These are phyloP conservation scores for Xylariaceae sp. DNA, from an alignment of 2,329 filamentous ascomycete genomes.

Conservation along the genomic window DNA sequence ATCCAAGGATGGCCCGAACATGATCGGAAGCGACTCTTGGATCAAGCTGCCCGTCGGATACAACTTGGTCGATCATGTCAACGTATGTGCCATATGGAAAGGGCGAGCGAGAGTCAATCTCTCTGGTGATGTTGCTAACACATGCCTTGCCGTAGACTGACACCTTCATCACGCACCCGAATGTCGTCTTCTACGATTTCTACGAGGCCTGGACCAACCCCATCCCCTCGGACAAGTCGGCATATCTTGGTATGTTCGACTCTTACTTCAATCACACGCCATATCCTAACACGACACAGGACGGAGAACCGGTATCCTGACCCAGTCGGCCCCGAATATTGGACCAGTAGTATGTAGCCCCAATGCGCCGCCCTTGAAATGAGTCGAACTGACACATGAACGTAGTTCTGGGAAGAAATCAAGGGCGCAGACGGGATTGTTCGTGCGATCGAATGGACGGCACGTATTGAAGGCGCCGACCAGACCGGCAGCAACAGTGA, in stretches of 20 bases:
- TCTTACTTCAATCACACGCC: neutral
- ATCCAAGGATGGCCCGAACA: conserved; percentile 44
- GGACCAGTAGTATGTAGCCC: conserved; percentile 44
- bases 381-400: conserved; percentile 7
- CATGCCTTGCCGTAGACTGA: conserved; percentile 35
- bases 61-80: conserved; percentile 54
- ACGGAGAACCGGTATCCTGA: conserved; percentile 48
- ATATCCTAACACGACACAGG: conserved; percentile 16
- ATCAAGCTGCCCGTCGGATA: conserved; percentile 55
- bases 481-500: conserved; percentile 30
- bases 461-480: conserved; percentile 52
- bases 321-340: conserved; percentile 60
- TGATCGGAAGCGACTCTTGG: conserved; percentile 48
- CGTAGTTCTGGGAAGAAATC: conserved; percentile 50
- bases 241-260: conserved; percentile 39
- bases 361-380: neutral
- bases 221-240: conserved; percentile 36
- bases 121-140: too few species aligned
- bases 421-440: conserved; percentile 51
- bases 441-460: conserved; percentile 61
- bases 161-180: conserved; percentile 40
- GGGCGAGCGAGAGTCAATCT: too few species aligned
- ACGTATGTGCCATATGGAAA: conserved; percentile 24
- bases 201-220: conserved; percentile 54
- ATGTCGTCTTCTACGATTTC: conserved; percentile 59